Base-by-base conservation (phyloP, 192 early-diverging fungal species). In the Dispira simplex region DNA sequence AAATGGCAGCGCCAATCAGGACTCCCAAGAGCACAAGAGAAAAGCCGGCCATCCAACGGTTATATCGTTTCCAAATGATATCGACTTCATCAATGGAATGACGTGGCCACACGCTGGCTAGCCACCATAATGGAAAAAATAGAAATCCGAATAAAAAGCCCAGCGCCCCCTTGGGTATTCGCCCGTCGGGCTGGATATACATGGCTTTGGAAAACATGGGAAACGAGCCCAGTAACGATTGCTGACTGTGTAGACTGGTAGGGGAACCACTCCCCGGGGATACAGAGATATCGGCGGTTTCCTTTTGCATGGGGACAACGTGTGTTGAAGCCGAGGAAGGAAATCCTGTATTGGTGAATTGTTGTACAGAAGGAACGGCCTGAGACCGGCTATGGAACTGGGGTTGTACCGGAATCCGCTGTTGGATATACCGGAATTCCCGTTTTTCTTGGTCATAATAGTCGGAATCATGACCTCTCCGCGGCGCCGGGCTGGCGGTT, bases 41-140 rank as follows among this genome's bases (percentile, higher is more conserved):
- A 53, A 70, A 44, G 20, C 56, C 43, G 16, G 68, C 65, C 65
- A 70, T 66, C 39, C 65, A 53, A 39, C 46, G 28, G 63, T 70
- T 70, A 45, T 70, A 70, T 43, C 25, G 63, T 59, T 66, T 57
- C 68, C 68, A 70, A 44, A 44, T 49, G 39, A 13, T 53, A 51
- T 70, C 65, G 8, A 56, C 14, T 5, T 44, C 55, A 28, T 23
- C 43, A 10, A 20, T 43, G 13, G 49, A 28, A 44, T 63, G 21
- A 28, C 65, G 56, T 46, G 68, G 56, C 26, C 28, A 58, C 3
- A 26, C n/a, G 56, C 56, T 58, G 56, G 27, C 56, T 14, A 58
- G 26, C 56, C 56, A 58, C 56, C 56, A 58, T 13, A 18, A 26
- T 18, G 56, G 56, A 18, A 58, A 58, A 18, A 58, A 27, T 28